A percentile compares a stretch with the other conserved stretches of the same genome.
phyloP scores from a whole-genome alignment of 441 rosid species.

The Populus hybrid region DNA sequence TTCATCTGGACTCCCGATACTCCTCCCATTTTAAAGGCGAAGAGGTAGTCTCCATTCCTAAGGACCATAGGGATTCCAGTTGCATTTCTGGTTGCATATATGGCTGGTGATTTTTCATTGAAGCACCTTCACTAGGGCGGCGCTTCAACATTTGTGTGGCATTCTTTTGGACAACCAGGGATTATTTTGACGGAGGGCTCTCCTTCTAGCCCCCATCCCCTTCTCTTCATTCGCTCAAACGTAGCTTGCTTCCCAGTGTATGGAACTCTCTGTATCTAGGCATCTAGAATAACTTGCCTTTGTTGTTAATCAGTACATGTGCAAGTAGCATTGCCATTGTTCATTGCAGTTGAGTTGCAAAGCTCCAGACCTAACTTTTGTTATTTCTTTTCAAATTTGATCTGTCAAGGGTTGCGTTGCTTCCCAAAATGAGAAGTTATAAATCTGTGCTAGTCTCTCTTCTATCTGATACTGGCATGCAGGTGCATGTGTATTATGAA shows the following conservation, averaged over 20 bases:
- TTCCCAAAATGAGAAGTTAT: too few relatives aligned
- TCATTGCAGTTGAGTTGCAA: not conserved
- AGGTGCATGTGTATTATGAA: not conserved
- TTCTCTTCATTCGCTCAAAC: conserved; percentile 8
- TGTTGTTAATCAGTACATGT: not conserved
- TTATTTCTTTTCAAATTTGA: not conserved
- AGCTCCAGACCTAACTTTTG: too few relatives aligned
- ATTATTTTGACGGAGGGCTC: not conserved
- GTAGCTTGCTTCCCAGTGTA: conserved; percentile 1
- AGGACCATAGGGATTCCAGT: not conserved
- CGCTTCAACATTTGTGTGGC: conserved; percentile 1
- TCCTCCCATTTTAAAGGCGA: conserved; percentile 17
- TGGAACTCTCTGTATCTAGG: not conserved
- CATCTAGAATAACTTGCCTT: not conserved
- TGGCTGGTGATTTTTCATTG: not conserved
- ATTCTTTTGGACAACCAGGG: conserved; percentile 5
- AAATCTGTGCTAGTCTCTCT: too few relatives aligned
- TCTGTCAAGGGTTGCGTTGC: too few relatives aligned
- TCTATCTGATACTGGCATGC: too few relatives aligned
- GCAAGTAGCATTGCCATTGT: not conserved
- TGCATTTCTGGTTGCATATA: not conserved
- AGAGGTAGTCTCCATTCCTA: conserved; percentile 14
- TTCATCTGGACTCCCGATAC: not conserved
- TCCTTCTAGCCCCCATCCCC: not conserved
- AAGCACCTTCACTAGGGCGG: not conserved